Conservation (phyloP, 1,139 yeast genomes). For the Yamadazyma mexicana region DNA sequence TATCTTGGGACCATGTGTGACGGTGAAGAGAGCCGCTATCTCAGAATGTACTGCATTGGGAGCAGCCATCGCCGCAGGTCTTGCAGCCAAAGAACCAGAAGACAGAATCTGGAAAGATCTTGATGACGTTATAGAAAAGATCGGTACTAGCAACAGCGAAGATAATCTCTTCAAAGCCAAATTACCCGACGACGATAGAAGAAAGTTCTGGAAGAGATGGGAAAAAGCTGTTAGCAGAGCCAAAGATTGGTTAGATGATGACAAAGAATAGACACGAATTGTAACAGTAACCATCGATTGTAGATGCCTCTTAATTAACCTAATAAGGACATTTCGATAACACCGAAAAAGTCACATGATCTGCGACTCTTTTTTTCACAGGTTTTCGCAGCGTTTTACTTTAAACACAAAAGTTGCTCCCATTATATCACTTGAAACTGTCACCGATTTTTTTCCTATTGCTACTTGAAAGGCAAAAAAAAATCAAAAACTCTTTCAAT, state of each 20-base stretch:
- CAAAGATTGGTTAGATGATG: conserved; percentile 68
- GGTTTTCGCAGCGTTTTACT: neutral
- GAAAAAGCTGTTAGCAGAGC: conserved; percentile 79
- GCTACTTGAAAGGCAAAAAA: neutral
- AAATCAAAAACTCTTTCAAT: neutral
- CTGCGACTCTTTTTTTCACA: neutral
- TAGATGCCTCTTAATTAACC: neutral
- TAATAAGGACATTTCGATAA: neutral
- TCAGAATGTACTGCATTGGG: conserved; percentile 95
- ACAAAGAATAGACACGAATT: conserved; percentile 13
- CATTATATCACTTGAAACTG: conserved; percentile 1
- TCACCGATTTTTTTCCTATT: neutral
- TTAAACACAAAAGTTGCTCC: neutral
- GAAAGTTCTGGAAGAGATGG: conserved; percentile 74
- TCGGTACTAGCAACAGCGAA: conserved; percentile 34
- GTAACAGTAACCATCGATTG: neutral
- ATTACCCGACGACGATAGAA: conserved; percentile 60
- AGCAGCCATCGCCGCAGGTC: conserved; percentile 94
- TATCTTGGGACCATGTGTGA: conserved; percentile 81
- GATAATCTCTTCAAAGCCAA: conserved; percentile 55
- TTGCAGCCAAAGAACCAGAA: conserved; percentile 57
- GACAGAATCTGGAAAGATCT: conserved; percentile 75
- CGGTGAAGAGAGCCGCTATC: conserved; percentile 77
- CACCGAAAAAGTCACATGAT: neutral
- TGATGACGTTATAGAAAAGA: conserved; percentile 54